Conservation (phyloP, 225 moss, liverwort and hornwort species). For the Ulota crispa region DNA sequence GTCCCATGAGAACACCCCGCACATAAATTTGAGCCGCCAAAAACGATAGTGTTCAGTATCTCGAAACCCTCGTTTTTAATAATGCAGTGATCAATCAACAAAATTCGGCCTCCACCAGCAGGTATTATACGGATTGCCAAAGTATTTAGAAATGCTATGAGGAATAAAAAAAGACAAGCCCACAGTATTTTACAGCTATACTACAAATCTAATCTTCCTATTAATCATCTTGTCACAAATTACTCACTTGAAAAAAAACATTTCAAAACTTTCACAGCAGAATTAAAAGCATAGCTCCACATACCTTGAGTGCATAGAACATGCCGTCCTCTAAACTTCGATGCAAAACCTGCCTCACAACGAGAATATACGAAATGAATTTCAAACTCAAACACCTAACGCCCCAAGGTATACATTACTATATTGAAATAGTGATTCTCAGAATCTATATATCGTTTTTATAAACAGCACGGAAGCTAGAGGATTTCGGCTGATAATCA, state of each 20-base stretch:
- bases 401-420: neutral
- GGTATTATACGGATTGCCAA: neutral
- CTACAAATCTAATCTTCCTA: neutral
- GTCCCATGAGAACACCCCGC: slow-evolving; percentile 11
- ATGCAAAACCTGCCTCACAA: slow-evolving; percentile 74
- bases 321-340: slow-evolving; percentile 74
- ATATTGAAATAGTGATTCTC: neutral
- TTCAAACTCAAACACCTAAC: slow-evolving; percentile 10
- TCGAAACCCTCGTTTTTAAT: neutral
- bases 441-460: neutral
- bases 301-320: slow-evolving; percentile 95
- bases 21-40: slow-evolving; percentile 13
- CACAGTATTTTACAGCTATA: neutral
- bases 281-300: neutral
- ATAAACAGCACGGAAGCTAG: neutral
- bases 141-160: neutral
- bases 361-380: neutral
- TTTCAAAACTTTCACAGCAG: neutral
- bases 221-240: neutral
- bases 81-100: neutral
- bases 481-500: neutral
- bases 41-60: neutral
- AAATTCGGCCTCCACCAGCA: neutral
- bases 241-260: neutral
- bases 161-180: neutral